phyloP scores from a whole-genome alignment of 768 basidiomycete genomes.

The Cytidiella melzeri region DNA sequence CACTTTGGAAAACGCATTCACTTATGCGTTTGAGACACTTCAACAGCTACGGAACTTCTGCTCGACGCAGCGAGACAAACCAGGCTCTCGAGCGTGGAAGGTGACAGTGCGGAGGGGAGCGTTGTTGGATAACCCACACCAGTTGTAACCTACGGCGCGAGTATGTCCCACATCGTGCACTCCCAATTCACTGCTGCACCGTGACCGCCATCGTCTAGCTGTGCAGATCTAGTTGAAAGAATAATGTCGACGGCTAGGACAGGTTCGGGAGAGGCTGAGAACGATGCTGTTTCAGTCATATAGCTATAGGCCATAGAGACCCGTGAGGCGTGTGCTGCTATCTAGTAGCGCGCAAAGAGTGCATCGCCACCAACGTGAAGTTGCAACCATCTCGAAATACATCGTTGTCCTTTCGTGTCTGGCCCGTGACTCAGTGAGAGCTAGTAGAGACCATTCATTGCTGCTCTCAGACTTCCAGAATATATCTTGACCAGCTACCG shows the following conservation, averaged over 20 bases:
- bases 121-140: neutral
- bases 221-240: too few relatives aligned
- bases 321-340: too few relatives aligned
- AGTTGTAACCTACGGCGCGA: too few relatives aligned
- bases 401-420: conserved; percentile 6
- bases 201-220: too few relatives aligned
- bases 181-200: too few relatives aligned
- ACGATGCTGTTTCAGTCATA: too few relatives aligned
- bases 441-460: too few relatives aligned
- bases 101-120: neutral
- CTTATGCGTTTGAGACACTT: neutral
- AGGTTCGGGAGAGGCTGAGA: too few relatives aligned
- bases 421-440: too few relatives aligned
- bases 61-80: neutral
- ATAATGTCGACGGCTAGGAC: too few relatives aligned
- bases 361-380: conserved; percentile 4
- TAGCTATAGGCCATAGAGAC: too few relatives aligned
- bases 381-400: conserved; percentile 6
- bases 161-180: too few relatives aligned
- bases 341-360: neutral
- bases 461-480: conserved; percentile 6
- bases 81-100: neutral
- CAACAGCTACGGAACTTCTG: neutral
- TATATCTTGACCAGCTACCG: conserved; percentile 4
- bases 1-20: neutral